These are phyloP conservation scores for Eutreptiella sp. DNA, from an alignment of 208 protist species.

Conservation along the genomic window DNA sequence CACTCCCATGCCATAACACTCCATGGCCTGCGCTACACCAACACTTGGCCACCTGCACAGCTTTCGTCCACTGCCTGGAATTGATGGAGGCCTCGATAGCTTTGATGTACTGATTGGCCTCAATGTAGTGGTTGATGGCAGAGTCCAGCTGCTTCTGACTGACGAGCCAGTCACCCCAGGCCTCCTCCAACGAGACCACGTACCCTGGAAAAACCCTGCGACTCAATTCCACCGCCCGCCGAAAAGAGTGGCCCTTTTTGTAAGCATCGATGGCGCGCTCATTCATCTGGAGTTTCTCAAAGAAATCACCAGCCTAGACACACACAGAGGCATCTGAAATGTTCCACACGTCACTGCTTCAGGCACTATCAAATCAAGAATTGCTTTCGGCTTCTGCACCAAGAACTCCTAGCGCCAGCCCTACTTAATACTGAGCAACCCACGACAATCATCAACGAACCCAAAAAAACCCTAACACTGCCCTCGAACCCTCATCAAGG, in stretches of 20 bases:
- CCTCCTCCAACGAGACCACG: slow-evolving; percentile 77
- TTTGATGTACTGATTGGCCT: slow-evolving; percentile 84
- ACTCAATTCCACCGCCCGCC: slow-evolving; percentile 85
- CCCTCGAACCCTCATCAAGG: no score
- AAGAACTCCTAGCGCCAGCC: no score
- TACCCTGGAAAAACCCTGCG: slow-evolving; percentile 61
- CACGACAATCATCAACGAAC: no score
- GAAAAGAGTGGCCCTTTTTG: slow-evolving; percentile 81
- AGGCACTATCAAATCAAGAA: no score
- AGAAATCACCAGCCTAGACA: slow-evolving; percentile 76
- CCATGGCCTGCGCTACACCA: neutral
- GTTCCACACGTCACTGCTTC: neutral
- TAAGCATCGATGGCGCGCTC: slow-evolving; percentile 89
- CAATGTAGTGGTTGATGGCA: slow-evolving; percentile 94
- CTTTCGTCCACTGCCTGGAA: slow-evolving; percentile 87
- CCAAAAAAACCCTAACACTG: no score
- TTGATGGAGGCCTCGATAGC: slow-evolving; percentile 90
- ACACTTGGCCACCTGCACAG: slow-evolving; percentile 60
- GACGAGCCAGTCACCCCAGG: slow-evolving; percentile 94
- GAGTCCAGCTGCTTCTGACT: slow-evolving; percentile 86
- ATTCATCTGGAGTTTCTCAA: slow-evolving; percentile 81
- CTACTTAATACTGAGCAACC: no score
- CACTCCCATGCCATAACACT: neutral
- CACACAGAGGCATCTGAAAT: neutral
- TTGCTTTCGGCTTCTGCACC: no score